Evolutionary conservation across 441 rosid species (phyloP), one percentile per base, ranked within the genome.

Genomic region (Theobroma grandiflorum): DNA sequence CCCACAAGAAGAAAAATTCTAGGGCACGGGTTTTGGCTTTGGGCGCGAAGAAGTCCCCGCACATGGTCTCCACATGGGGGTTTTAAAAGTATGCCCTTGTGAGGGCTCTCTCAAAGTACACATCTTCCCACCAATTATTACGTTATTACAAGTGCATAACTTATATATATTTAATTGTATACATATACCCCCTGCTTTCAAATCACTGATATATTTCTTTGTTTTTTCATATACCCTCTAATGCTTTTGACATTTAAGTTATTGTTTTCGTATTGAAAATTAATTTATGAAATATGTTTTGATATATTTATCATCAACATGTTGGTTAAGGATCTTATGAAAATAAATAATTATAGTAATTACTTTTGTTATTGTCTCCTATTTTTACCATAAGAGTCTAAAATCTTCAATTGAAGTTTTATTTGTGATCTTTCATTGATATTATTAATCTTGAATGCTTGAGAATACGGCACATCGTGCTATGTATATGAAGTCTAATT

Each of bases 1-100:
- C 89, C 92, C 71, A 81, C 82, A 59, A 49, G 22, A 43, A 58
- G 84, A 84, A 83, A 77, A 85, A 86, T 80, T 84, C 58, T 58
- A 77, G 85, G 82, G 81, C 85, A 84, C 72, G 81, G 77, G 81
- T 22, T 72, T 77, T 59, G 82, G 82, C 37, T 72, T 70, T 59
- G 82, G 78, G 9, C 77, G 68, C 18, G 15, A 37, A 72, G 55
- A 78, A 68, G 72, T 6, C 53, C 59, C 68, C 84, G 76, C 90
- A 88, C 89, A 88, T 87, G 90, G 86, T 79, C 86, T 78, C 87
- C 92, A 89, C 92, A 86, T 89, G 89, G 88, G 82, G 76, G 57
- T 81, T 82, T 83, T 75, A 26, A 88, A 80, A 73, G 67, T 73
- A 47, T 81, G 69, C 52, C 62, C 77, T 61, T 64, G 42, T 49